These are phyloP conservation scores for Xerocomellus amylosporus DNA, from an alignment of 768 basidiomycete species.

Conservation along the genomic window DNA sequence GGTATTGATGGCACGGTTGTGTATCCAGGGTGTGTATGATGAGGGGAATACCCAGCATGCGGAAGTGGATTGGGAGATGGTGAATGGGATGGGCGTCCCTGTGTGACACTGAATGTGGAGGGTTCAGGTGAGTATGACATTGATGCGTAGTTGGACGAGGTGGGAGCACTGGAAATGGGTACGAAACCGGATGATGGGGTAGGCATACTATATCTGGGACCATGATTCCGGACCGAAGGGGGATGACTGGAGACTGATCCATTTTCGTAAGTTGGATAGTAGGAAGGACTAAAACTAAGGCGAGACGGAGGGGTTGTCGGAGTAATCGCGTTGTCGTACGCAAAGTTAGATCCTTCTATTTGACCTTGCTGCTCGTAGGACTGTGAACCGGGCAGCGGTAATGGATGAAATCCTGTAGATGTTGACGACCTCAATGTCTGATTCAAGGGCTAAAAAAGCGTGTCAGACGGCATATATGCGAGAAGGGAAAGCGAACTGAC, in stretches of 20 bases:
- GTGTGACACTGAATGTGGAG: slow-evolving; percentile 31
- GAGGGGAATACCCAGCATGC: slow-evolving; percentile 21
- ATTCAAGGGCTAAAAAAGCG: slow-evolving; percentile 30
- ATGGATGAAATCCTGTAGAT: slow-evolving; percentile 33
- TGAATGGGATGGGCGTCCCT: slow-evolving; percentile 42
- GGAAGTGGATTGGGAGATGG: slow-evolving; percentile 20
- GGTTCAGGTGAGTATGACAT: slow-evolving; percentile 35
- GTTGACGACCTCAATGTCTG: slow-evolving; percentile 38
- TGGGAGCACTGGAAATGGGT: slow-evolving; percentile 43
- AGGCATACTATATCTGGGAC: slow-evolving; percentile 67
- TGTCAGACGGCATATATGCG: slow-evolving; percentile 11
- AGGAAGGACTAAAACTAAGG: slow-evolving; percentile 35
- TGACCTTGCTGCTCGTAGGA: slow-evolving; percentile 38
- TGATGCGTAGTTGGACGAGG: slow-evolving; percentile 37
- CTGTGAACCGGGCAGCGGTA: slow-evolving; percentile 35
- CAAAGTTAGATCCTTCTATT: slow-evolving; percentile 32
- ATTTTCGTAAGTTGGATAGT: slow-evolving; percentile 48
- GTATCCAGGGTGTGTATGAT: slow-evolving; percentile 13
- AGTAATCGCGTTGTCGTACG: slow-evolving; percentile 40
- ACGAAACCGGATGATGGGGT: slow-evolving; percentile 66
- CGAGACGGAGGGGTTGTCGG: slow-evolving; percentile 38
- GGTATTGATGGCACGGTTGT: slow-evolving; percentile 9
- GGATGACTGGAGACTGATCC: slow-evolving; percentile 28
- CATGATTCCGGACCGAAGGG: slow-evolving; percentile 39
- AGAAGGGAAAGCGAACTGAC: slow-evolving; percentile 38